phyloP scores from a whole-genome alignment of 768 basidiomycete genomes.

The Lactifluus subvellereus region DNA sequence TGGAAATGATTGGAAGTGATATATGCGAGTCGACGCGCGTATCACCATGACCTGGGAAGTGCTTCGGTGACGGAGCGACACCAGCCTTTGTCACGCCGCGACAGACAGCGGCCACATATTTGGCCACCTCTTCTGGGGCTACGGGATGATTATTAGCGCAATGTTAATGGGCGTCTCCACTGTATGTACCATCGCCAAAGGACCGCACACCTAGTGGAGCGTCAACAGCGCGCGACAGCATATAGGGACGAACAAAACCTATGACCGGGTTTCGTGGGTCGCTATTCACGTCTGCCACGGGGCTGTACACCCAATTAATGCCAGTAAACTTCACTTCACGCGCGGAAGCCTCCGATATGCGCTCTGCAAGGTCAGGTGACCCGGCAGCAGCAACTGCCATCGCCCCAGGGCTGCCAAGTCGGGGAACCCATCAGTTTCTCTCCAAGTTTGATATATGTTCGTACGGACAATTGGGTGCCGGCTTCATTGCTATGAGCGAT shows the following conservation, averaged over 20 bases:
- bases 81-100: constrained; percentile 43
- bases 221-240: background rate
- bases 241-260: constrained; percentile 35
- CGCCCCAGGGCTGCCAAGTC: constrained; percentile 52
- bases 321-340: constrained; percentile 54
- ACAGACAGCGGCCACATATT: constrained; percentile 43
- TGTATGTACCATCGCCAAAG: constrained; percentile 53
- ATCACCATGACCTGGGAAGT: constrained; percentile 73
- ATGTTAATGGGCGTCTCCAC: background rate
- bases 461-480: constrained; percentile 62
- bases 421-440: background rate
- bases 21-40: constrained; percentile 68
- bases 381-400: constrained; percentile 62
- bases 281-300: constrained; percentile 69
- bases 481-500: constrained; percentile 32
- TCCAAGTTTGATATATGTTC: background rate
- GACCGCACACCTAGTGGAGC: constrained; percentile 51
- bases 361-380: constrained; percentile 40
- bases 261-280: constrained; percentile 67
- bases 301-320: constrained; percentile 66
- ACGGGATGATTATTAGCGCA: background rate
- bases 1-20: constrained; percentile 55
- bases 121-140: constrained; percentile 52
- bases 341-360: constrained; percentile 46
- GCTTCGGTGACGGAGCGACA: constrained; percentile 59